Evolutionary conservation across 306 rosid genomes (phyloP).

Genomic region (Neltuma alba): DNA sequence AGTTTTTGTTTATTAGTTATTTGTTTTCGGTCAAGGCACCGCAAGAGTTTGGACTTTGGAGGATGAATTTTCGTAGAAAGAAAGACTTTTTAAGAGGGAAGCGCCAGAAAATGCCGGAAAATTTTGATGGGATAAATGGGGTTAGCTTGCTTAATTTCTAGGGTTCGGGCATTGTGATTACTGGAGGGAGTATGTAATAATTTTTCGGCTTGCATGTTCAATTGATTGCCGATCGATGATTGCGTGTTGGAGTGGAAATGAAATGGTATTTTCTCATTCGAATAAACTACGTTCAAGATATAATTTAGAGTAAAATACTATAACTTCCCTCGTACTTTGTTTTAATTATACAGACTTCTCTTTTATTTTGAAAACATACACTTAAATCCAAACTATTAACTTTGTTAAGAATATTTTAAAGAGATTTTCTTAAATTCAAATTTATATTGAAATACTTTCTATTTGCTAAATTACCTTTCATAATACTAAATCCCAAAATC

Average conservation of each 20-base stretch:
- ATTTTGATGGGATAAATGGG: background rate
- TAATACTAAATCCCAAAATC: too few species aligned
- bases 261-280: background rate
- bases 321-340: too few species aligned
- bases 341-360: too few species aligned
- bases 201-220: background rate
- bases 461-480: too few species aligned
- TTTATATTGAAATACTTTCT: too few species aligned
- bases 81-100: constrained; percentile 9
- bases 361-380: too few species aligned
- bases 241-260: background rate
- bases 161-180: constrained; percentile 43
- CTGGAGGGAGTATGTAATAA: background rate
- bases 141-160: constrained; percentile 6
- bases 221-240: background rate
- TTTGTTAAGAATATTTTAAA: too few species aligned
- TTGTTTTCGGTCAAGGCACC: background rate
- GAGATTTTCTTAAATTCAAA: too few species aligned
- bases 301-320: too few species aligned
- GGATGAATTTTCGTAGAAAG: background rate
- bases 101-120: constrained; percentile 24
- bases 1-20: constrained; percentile 4
- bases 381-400: too few species aligned
- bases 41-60: background rate
- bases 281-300: too few species aligned